A percentile compares a stretch with the other conserved stretches of the same genome.
Conservation (phyloP, 1,139 yeast species). For the Barnettozyma hawaiiensis region DNA sequence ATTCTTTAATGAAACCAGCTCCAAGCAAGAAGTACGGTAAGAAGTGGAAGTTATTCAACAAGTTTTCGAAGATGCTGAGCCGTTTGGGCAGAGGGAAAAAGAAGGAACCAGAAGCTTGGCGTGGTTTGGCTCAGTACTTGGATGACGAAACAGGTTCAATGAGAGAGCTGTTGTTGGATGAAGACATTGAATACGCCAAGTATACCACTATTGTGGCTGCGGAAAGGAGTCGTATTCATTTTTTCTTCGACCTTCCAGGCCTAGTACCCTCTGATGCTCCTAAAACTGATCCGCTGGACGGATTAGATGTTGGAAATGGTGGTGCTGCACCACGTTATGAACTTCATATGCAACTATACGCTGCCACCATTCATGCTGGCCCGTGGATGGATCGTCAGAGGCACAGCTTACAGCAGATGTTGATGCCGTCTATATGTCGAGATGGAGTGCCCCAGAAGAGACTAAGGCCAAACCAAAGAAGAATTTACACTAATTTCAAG, state of each 20-base stretch:
- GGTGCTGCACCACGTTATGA: slow-evolving; percentile 64
- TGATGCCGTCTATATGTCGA: slow-evolving; percentile 64
- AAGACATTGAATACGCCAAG: slow-evolving; percentile 70
- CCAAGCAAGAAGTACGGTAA: background rate
- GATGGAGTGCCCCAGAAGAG: slow-evolving; percentile 45
- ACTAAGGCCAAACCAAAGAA: slow-evolving; percentile 41
- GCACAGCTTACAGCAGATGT: slow-evolving; percentile 52
- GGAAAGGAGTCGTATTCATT: slow-evolving; percentile 45
- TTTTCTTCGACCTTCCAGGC: slow-evolving; percentile 72
- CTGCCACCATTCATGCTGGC: slow-evolving; percentile 76
- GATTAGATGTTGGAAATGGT: slow-evolving; percentile 49
- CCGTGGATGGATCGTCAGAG: slow-evolving; percentile 95
- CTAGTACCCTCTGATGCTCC: slow-evolving; percentile 30
- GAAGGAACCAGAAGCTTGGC: slow-evolving; percentile 38
- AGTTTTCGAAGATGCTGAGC: slow-evolving; percentile 30
- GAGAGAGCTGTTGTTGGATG: slow-evolving; percentile 26
- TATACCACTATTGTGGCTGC: slow-evolving; percentile 71
- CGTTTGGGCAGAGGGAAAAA: slow-evolving; percentile 7
- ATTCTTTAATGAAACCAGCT: slow-evolving; percentile 1
- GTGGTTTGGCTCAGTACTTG: slow-evolving; percentile 37
- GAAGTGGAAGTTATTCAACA: slow-evolving; percentile 4
- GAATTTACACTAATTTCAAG: slow-evolving; percentile 55
- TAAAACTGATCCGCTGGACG: slow-evolving; percentile 25
- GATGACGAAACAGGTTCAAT: slow-evolving; percentile 20
- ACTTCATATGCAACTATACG: slow-evolving; percentile 50